phyloP scores from a whole-genome alignment of 2,329 filamentous ascomycete genomes.

The Fusarium robinianum region DNA sequence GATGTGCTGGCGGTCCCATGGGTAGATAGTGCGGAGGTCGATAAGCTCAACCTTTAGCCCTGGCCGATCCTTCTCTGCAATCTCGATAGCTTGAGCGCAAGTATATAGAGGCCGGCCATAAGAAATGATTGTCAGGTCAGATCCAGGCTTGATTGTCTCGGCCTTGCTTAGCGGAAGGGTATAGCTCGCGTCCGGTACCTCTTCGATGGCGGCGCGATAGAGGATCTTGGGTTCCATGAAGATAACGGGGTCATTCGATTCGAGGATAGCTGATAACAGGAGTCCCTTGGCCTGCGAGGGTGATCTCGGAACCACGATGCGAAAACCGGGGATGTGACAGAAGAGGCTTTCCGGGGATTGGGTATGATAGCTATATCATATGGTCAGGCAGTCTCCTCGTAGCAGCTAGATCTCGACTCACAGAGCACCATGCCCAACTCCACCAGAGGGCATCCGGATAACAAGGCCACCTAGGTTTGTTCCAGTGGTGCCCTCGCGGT shows the following conservation, averaged over 20 bases:
- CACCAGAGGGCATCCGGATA: constrained; percentile 85
- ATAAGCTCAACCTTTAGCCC: constrained; percentile 79
- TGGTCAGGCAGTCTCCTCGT: too few relatives aligned
- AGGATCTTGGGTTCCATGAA: constrained; percentile 94
- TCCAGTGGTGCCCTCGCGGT: constrained; percentile 65
- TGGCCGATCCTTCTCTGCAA: constrained; percentile 71
- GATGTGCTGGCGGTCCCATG: constrained; percentile 82
- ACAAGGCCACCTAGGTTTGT: constrained; percentile 74
- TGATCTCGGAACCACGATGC: constrained; percentile 84
- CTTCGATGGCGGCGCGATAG: constrained; percentile 88
- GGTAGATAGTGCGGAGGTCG: constrained; percentile 83
- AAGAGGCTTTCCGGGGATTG: constrained; percentile 88
- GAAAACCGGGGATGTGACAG: constrained; percentile 82
- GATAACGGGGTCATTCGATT: constrained; percentile 77
- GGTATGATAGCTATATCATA: constrained; percentile 67
- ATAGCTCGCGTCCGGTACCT: constrained; percentile 79
- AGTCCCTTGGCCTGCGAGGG: constrained; percentile 87
- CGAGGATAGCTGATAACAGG: constrained; percentile 71
- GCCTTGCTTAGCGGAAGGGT: constrained; percentile 83
- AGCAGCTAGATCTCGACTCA: constrained; percentile 1
- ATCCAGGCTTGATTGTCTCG: constrained; percentile 77
- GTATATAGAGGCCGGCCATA: constrained; percentile 91
- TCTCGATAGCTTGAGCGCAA: constrained; percentile 74
- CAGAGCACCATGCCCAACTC: constrained; percentile 83
- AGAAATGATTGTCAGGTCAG: constrained; percentile 78